A percentile compares a stretch with the other conserved stretches of the same genome.
Conservation (phyloP, 352 stramenopile genomes). For the Globisporangium nodosum region DNA sequence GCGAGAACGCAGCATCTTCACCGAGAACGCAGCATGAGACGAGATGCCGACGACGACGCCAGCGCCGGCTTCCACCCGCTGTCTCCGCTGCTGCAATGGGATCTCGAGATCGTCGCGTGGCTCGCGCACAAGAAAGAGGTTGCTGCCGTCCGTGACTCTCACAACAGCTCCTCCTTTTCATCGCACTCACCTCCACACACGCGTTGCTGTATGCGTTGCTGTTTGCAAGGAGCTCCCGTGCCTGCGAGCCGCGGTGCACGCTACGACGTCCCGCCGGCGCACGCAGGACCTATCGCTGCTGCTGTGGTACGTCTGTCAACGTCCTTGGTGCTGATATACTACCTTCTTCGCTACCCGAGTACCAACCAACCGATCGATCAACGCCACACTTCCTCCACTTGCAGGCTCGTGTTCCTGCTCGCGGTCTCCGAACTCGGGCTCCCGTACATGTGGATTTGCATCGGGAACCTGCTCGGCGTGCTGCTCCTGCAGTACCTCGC, state of each 20-base stretch:
- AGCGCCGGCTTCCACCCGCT: constrained; percentile 5
- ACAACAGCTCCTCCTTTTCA: neutral
- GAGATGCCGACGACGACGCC: neutral
- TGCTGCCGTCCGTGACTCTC: neutral
- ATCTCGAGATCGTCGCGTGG: constrained; percentile 34
- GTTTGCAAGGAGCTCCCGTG: constrained; percentile 16
- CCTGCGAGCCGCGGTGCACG: constrained; percentile 34
- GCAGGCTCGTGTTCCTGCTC: constrained; percentile 57
- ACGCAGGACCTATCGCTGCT: constrained; percentile 60
- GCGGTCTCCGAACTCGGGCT: constrained; percentile 53
- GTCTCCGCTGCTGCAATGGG: constrained; percentile 53
- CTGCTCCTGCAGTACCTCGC: constrained; percentile 42
- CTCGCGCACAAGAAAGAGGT: constrained; percentile 37
- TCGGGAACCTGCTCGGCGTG: constrained; percentile 49
- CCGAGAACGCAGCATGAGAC: neutral
- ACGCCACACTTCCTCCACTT: neutral
- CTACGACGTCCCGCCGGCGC: constrained; percentile 46
- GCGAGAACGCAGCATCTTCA: neutral
- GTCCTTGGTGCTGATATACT: neutral
- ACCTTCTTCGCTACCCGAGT: neutral
- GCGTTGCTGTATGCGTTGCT: neutral
- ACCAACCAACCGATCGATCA: neutral
- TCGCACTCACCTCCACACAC: neutral
- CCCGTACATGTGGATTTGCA: constrained; percentile 61
- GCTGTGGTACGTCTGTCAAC: constrained; percentile 35